Conservation (phyloP, 179 eudicot genomes). For the Silene coronaria region DNA sequence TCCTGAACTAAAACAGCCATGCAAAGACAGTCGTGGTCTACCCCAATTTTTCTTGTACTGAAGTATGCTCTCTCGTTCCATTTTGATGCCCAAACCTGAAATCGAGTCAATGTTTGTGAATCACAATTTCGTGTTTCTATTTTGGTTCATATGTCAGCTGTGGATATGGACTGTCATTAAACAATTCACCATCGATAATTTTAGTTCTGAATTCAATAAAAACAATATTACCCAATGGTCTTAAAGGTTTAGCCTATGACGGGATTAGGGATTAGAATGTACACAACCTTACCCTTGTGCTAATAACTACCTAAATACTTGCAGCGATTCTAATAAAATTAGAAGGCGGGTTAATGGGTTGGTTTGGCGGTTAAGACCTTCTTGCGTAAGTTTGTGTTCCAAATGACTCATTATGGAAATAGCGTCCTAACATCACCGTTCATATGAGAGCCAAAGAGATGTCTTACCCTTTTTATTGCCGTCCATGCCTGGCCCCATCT, state of each 20-base stretch:
- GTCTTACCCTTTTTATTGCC: conserved; percentile 80
- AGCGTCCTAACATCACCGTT: background rate
- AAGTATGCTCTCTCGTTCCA: conserved; percentile 98
- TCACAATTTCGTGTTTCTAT: background rate
- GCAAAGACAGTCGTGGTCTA: conserved; percentile 86
- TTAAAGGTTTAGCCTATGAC: too few relatives aligned
- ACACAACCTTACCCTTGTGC: too few relatives aligned
- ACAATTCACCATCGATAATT: too few relatives aligned
- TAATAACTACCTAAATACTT: too few relatives aligned
- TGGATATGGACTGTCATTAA: background rate
- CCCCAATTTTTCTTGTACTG: conserved; percentile 86
- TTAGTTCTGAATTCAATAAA: too few relatives aligned
- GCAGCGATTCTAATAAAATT: too few relatives aligned
- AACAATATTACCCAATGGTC: too few relatives aligned
- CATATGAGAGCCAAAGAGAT: conserved; percentile 7
- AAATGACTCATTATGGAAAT: background rate
- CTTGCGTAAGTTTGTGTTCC: too few relatives aligned
- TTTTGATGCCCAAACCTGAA: conserved; percentile 97
- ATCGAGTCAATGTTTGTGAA: background rate
- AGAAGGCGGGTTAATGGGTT: too few relatives aligned
- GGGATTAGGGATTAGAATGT: too few relatives aligned
- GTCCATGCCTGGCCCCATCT: conserved; percentile 98
- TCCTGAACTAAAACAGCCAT: conserved; percentile 99
- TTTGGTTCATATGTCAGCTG: background rate
- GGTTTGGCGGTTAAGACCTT: too few relatives aligned